Conservation (phyloP, 306 rosid genomes). For the Lathyrus oleraceus region DNA sequence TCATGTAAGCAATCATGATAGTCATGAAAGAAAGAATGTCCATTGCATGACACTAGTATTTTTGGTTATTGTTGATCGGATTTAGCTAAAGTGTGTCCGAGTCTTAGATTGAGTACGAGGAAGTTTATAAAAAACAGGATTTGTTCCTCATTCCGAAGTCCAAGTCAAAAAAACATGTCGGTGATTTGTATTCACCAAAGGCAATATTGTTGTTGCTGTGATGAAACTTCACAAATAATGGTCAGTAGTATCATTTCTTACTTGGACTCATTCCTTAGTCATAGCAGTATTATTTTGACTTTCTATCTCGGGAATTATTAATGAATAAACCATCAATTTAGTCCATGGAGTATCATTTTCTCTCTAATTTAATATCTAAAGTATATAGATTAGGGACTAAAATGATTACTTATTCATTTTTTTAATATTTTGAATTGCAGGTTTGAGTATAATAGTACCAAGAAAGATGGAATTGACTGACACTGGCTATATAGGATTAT, state of each 20-base stretch:
- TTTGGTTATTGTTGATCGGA: not conserved
- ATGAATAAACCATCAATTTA: not conserved
- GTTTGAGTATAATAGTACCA: not conserved
- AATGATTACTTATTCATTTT: not conserved
- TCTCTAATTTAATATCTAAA: not conserved
- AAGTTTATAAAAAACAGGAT: not conserved
- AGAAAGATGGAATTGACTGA: not conserved
- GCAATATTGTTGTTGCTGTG: not conserved
- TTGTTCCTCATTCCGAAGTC: not conserved
- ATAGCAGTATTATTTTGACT: not conserved
- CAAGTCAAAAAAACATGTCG: not conserved
- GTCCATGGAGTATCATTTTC: not conserved
- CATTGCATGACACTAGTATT: slow-evolving; percentile 9
- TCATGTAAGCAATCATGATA: not conserved
- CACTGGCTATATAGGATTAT: not conserved
- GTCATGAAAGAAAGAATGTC: not conserved
- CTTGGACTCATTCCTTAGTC: not conserved
- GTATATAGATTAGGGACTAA: not conserved
- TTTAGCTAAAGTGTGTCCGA: not conserved
- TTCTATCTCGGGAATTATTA: not conserved
- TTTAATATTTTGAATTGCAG: not conserved
- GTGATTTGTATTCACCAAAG: not conserved
- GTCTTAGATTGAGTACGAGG: not conserved
- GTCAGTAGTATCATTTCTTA: not conserved
- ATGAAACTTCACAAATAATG: not conserved